These are phyloP conservation scores for Gorgonomyces haynaldii DNA, from an alignment of 192 early-diverging fungal genomes.

Conservation along the genomic window DNA sequence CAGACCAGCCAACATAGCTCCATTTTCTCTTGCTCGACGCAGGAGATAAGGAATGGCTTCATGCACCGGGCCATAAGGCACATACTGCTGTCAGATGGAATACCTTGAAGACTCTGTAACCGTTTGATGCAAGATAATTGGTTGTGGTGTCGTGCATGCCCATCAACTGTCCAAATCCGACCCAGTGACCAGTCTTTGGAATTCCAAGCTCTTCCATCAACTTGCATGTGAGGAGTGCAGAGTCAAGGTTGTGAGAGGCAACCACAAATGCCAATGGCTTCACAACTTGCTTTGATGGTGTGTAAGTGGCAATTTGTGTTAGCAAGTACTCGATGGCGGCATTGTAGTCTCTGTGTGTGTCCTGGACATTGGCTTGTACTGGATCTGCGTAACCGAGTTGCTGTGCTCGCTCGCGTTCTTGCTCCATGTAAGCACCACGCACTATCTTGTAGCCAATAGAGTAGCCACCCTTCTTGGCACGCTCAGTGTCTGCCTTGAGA, in stretches of 20 bases:
- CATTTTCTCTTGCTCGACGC: conserved; percentile 91
- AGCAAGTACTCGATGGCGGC: conserved; percentile 61
- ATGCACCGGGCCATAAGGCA: conserved; percentile 81
- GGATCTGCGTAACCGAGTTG: conserved; percentile 62
- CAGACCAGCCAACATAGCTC: conserved; percentile 55
- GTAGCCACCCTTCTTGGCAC: conserved; percentile 59
- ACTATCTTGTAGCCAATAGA: conserved; percentile 79
- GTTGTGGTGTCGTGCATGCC: conserved; percentile 89
- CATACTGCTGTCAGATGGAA: conserved; percentile 35
- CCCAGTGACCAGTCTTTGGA: conserved; percentile 39
- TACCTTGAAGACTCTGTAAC: conserved; percentile 68
- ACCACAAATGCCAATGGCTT: conserved; percentile 65
- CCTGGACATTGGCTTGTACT: conserved; percentile 64
- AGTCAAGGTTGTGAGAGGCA: conserved; percentile 82
- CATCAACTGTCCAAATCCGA: conserved; percentile 90
- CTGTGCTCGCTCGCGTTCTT: conserved; percentile 59
- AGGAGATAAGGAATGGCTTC: conserved; percentile 90
- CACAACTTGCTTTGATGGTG: conserved; percentile 11
- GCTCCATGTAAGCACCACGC: conserved; percentile 73
- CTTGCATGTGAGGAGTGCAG: conserved; percentile 48
- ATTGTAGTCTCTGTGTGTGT: conserved; percentile 78
- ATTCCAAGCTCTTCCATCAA: conserved; percentile 52
- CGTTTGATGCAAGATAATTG: conserved; percentile 63
- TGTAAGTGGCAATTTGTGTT: conserved; percentile 24
- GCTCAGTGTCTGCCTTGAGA: conserved; percentile 53